phyloP scores from a whole-genome alignment of 768 basidiomycete species.

The Hygrocybe coccinea region DNA sequence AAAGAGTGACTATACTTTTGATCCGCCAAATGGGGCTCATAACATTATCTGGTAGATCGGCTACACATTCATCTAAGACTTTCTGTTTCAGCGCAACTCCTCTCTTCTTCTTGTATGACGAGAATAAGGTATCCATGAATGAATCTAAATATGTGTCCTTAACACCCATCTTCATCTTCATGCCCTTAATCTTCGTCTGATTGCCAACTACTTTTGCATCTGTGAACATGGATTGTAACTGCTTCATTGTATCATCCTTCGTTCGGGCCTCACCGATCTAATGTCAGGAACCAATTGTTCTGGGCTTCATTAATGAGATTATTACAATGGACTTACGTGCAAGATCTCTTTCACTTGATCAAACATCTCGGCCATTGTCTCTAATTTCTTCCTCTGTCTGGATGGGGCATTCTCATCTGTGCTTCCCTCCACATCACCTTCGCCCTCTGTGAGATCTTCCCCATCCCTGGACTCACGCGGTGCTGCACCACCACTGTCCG shows the following conservation, averaged over 20 bases:
- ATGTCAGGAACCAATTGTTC: neutral
- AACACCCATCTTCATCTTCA: slow-evolving; percentile 25
- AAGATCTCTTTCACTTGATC: no score
- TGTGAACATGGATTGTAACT: slow-evolving; percentile 18
- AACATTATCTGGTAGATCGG: slow-evolving; percentile 17
- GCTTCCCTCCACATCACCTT: neutral
- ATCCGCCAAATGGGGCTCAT: slow-evolving; percentile 34
- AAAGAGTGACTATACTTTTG: slow-evolving; percentile 12
- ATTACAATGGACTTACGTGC: no score
- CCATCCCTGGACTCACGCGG: neutral
- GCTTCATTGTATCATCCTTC: neutral
- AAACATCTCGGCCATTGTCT: neutral
- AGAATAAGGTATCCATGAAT: slow-evolving; percentile 23
- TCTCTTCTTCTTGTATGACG: slow-evolving; percentile 13
- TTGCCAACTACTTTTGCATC: slow-evolving; percentile 13
- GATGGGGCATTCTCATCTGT: no score
- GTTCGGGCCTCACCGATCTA: neutral
- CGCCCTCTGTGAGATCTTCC: neutral
- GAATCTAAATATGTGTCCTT: slow-evolving; percentile 31
- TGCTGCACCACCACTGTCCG: neutral
- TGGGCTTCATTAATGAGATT: slow-evolving; percentile 25
- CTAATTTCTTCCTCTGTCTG: no score
- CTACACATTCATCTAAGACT: slow-evolving; percentile 8
- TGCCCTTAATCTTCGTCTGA: slow-evolving; percentile 15
- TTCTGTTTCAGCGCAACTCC: slow-evolving; percentile 14